Evolutionary conservation across 768 basidiomycete genomes (phyloP).

Genomic region (Auricularia sp.): DNA sequence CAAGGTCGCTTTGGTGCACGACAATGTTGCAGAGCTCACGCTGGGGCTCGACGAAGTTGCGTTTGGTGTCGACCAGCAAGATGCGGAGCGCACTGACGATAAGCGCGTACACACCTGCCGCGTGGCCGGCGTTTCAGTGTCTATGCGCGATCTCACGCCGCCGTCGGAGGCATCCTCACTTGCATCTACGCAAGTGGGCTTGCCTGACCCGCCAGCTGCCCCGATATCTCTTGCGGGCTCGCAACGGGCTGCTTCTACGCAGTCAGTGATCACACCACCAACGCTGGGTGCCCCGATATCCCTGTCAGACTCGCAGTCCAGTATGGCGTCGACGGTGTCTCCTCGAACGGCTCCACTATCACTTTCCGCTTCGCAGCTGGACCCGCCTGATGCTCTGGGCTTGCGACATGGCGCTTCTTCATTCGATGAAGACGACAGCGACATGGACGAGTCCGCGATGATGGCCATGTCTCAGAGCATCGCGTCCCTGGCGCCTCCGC

Average conservation of each 20-base stretch:
- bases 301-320: no score
- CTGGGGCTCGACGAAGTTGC: constrained; percentile 44
- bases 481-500: constrained; percentile 37
- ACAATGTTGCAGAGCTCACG: constrained; percentile 50
- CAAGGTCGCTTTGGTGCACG: constrained; percentile 58
- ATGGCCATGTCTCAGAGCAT: constrained; percentile 70
- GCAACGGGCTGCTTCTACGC: no score
- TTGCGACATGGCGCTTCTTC: not conserved
- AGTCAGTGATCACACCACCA: no score
- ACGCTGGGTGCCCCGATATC: no score
- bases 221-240: no score
- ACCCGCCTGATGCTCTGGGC: not conserved
- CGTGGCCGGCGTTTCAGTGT: constrained; percentile 47
- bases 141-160: constrained; percentile 34
- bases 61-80: constrained; percentile 6
- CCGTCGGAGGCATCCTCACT: constrained; percentile 10
- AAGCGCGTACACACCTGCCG: constrained; percentile 34
- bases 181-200: constrained; percentile 23
- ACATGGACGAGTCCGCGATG: constrained; percentile 52
- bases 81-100: not conserved
- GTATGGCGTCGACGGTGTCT: not conserved
- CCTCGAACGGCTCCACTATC: not conserved
- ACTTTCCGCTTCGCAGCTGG: constrained; percentile 1
- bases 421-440: constrained; percentile 11
- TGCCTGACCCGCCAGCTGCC: no score